A percentile compares a stretch with the other conserved stretches of the same genome.
Evolutionary conservation across 202 grass and related monocot genomes (phyloP).

Genomic region (Musa balbisiana): DNA sequence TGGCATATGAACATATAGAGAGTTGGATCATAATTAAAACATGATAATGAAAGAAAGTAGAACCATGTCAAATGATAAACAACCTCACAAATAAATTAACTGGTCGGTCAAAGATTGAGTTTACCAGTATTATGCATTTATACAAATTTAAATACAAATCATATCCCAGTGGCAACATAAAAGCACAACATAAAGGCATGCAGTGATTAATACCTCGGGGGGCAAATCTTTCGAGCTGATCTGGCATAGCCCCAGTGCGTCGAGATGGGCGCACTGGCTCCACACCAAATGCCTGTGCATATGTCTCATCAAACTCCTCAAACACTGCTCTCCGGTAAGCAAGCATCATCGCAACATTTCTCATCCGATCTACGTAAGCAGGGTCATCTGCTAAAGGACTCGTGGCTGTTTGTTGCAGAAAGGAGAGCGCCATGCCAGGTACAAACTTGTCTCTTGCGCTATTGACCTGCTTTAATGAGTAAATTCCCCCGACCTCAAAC

Average conservation of each 20-base stretch:
- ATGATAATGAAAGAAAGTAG: not conserved
- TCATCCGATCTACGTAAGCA: constrained; percentile 21
- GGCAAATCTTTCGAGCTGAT: constrained; percentile 28
- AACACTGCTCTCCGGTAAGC: constrained; percentile 53
- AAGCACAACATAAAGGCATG: constrained; percentile 1
- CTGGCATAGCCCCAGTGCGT: not conserved
- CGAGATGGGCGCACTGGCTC: constrained; percentile 24
- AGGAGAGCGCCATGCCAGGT: constrained; percentile 22
- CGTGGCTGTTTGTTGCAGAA: constrained; percentile 34
- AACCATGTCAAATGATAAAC: not conserved
- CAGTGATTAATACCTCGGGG: constrained; percentile 66
- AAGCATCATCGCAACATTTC: constrained; percentile 42
- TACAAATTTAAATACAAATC: constrained; percentile 1
- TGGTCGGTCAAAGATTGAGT: not conserved
- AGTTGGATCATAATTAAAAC: not conserved
- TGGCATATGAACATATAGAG: not conserved
- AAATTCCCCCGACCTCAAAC: constrained; percentile 34
- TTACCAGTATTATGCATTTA: not conserved
- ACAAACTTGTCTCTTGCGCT: constrained; percentile 34
- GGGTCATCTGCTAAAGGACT: constrained; percentile 5
- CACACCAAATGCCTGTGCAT: constrained; percentile 72
- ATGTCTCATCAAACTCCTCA: constrained; percentile 53
- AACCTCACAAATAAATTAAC: not conserved
- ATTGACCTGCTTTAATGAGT: constrained; percentile 44
- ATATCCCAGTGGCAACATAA: constrained; percentile 1